Evolutionary conservation across 176 grass and related monocot genomes (phyloP), one percentile per base, ranked within the genome.

Genomic region (Phyllostachys edulis): DNA sequence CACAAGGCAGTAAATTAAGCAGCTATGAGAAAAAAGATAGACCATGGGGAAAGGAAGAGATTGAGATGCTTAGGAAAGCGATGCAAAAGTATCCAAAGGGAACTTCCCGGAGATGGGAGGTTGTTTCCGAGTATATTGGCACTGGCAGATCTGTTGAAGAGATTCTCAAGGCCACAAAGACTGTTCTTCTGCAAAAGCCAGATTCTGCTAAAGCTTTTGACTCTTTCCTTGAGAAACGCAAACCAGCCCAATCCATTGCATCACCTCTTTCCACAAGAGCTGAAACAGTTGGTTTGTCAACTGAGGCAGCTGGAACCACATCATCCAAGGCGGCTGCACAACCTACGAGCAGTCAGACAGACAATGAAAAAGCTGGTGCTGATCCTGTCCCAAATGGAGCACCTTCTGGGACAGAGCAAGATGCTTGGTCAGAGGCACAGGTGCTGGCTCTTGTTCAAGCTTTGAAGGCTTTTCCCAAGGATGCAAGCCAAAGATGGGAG

Each of bases 151-250:
- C 96, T 5, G 93, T 92, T 49, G 96, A 99, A 71, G 96, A 99
- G 77, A 96, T 99, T 84, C 88, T 96, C n/a, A 99, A 94, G 81
- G 96, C 96, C 50, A 96, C 96, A 0, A 96, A 96, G 76, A 96
- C 85, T 23, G 88, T 99, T 73, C 96, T 99, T 50, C 88, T 99
- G 46, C 91, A 94, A 87, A 99, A 99, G 77, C 96, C 96, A 32
- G 96, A 99, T 75, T 99, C 96, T 66, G 18, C 87, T 18, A 99
- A 99, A 89, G 96, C 96, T 81, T 99, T 99, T 4, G 91, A 99
- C 67, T 99, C 93, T 39, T 99, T 99, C 72, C 93, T 99, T 24
- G 96, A 99, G 89, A 99, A 99, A 80, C 90, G 96, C 61, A 99
- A 96, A 83, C 91, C 91, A 11, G 88, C 91, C 0, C 88, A 52